Base-by-base conservation (phyloP, 1,284 basidiomycete species). In the Trichosporon sp. region DNA sequence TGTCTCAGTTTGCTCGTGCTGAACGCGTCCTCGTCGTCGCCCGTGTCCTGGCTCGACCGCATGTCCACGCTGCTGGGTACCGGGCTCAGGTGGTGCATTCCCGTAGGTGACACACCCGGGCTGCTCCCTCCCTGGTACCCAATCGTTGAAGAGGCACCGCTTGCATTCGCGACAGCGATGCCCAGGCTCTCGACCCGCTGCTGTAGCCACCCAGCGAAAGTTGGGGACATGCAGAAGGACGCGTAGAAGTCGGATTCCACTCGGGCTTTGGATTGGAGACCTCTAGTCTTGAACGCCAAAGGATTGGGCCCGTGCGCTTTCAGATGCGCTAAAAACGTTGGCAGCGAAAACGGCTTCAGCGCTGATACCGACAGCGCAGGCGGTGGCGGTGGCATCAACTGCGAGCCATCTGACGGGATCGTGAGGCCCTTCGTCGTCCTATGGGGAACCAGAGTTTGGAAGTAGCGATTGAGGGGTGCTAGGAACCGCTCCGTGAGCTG, bases 1-100 rank as follows among this genome's bases (percentile, higher is more conserved):
- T 63, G 12, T 31, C n/a, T 63, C 12, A 63, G 32, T 14, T 63
- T 35, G 59, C 32, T 16, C 16, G 59, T 35, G 16, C 32, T 35
- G 14, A 35, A 63, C 1, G 12, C 16, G 96, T 80, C 12, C 87
- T 98, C 68, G 98, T 97, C 84, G 88, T 98, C 70, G 97, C 95
- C 83, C 93, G 94, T 54, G 92, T 98, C 74, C 94, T 98, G 91
- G 93, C 98, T 75, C 96, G 96, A 48, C 85, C 98, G 71, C 95
- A 32, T 63, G 16, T 63, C 59, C 59, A 37, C 31, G 32, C 59
- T 63, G 35, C 59, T 63, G 32, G 59, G 32, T 32, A 63, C 59
- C 11, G 59, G 32, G 32, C 59, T 63, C 31, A 63, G 35, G 31
- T n/a, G 32, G 59, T 63, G 59, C 59, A 63, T 37, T 63, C 59